Evolutionary conservation across 306 rosid genomes (phyloP).

Genomic region (Urtica urens): DNA sequence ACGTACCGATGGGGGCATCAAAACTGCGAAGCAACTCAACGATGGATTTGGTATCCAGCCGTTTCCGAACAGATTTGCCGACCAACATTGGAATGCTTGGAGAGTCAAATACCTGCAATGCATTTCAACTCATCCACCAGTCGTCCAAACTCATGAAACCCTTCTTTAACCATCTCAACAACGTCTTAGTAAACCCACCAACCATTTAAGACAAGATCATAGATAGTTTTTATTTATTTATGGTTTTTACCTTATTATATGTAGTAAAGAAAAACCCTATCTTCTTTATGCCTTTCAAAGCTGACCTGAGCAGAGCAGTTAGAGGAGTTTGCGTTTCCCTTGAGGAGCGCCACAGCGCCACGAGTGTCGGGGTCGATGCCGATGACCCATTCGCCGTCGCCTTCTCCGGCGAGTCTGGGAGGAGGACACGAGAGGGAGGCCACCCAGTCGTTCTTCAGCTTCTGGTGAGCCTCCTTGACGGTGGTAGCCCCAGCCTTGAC

Average conservation of each 20-base stretch:
- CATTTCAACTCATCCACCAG: background rate
- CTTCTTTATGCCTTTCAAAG: background rate
- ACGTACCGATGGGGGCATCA: conserved; percentile 61
- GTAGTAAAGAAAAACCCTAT: background rate
- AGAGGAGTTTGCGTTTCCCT: conserved; percentile 23
- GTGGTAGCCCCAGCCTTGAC: background rate
- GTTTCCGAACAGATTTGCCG: conserved; percentile 55
- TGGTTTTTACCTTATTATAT: background rate
- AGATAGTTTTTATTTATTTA: background rate
- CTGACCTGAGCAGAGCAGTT: conserved; percentile 55
- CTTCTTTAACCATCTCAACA: background rate
- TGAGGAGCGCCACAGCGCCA: conserved; percentile 75
- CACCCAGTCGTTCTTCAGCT: conserved; percentile 70
- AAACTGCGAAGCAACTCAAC: conserved; percentile 62
- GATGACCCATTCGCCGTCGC: conserved; percentile 36
- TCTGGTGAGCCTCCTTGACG: conserved; percentile 27
- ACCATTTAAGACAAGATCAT: background rate
- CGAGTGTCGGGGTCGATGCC: conserved; percentile 79
- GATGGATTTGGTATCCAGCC: conserved; percentile 72
- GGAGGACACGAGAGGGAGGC: conserved; percentile 60
- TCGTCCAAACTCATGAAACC: background rate
- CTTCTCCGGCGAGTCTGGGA: conserved; percentile 19
- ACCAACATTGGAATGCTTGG: conserved; percentile 56
- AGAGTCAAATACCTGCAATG: conserved; percentile 59
- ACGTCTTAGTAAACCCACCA: background rate